Percentiles rank a stretch among this genome's conserved stretches.
phyloP scores from a whole-genome alignment of 768 basidiomycete genomes.

The Lactarius indigo region DNA sequence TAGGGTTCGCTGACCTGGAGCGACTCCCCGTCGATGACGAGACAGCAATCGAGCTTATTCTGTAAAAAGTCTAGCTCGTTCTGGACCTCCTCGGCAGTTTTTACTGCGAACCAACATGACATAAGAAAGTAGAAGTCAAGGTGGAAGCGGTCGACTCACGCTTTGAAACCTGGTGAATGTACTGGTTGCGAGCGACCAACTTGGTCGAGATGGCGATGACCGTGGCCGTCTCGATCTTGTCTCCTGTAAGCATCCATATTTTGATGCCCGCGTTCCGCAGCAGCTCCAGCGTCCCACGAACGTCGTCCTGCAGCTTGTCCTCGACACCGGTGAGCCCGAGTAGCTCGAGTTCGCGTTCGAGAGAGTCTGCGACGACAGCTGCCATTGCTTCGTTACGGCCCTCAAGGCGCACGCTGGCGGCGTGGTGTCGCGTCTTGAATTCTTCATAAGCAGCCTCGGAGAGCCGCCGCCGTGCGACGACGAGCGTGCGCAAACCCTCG shows the following conservation, averaged over 20 bases:
- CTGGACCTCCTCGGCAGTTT: slow-evolving; percentile 75
- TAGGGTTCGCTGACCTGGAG: slow-evolving; percentile 59
- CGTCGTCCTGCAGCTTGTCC: slow-evolving; percentile 97
- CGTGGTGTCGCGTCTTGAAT: slow-evolving; percentile 69
- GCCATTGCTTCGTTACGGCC: slow-evolving; percentile 80
- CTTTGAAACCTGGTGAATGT: slow-evolving; percentile 95
- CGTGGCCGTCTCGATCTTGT: slow-evolving; percentile 98
- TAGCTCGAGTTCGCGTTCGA: slow-evolving; percentile 90
- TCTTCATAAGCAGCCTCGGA: slow-evolving; percentile 62
- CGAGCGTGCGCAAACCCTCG: slow-evolving; percentile 91
- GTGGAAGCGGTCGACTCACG: slow-evolving; percentile 43
- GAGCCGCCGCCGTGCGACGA: slow-evolving; percentile 81
- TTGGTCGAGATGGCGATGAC: slow-evolving; percentile 98
- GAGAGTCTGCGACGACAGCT: slow-evolving; percentile 62
- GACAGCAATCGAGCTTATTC: slow-evolving; percentile 93
- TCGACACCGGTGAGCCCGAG: slow-evolving; percentile 97
- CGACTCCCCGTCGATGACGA: slow-evolving; percentile 98
- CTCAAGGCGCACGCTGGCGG: slow-evolving; percentile 76
- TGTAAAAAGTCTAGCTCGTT: slow-evolving; percentile 91
- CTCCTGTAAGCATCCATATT: slow-evolving; percentile 99
- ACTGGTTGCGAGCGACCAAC: slow-evolving; percentile 91
- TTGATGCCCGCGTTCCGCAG: slow-evolving; percentile 94
- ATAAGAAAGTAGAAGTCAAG: slow-evolving; percentile 3
- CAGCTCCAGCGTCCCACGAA: slow-evolving; percentile 89
- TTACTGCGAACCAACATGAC: slow-evolving; percentile 49